Conservation (phyloP, 1,284 basidiomycete species). For the Phellopilus nigrolimitatus region DNA sequence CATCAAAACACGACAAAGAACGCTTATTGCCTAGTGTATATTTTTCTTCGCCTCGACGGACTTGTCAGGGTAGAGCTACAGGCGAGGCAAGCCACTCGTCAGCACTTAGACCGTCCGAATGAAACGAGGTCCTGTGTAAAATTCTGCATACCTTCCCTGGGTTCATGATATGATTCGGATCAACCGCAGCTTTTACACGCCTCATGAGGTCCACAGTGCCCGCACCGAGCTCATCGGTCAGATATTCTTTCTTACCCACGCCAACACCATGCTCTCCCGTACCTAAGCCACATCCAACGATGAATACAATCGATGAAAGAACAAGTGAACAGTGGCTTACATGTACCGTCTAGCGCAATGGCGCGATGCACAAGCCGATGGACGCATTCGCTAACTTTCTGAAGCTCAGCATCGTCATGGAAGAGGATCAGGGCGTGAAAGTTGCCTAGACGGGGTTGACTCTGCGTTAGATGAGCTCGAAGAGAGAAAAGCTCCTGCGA, state of each 20-base stretch:
- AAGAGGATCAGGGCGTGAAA: conserved; percentile 30
- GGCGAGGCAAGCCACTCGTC: too few species aligned
- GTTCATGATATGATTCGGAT: conserved; percentile 39
- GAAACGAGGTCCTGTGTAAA: too few species aligned
- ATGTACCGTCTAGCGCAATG: conserved; percentile 32
- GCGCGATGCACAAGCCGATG: conserved; percentile 33
- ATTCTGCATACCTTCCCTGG: conserved; percentile 36
- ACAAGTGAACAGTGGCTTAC: conserved; percentile 18
- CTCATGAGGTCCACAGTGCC: conserved; percentile 46
- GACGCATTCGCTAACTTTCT: conserved; percentile 28
- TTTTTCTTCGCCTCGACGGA: too few species aligned
- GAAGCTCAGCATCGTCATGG: conserved; percentile 29
- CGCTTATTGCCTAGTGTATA: too few species aligned
- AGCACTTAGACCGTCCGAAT: too few species aligned
- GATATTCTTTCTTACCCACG: conserved; percentile 38
- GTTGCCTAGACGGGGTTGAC: too few species aligned
- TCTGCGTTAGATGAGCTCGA: conserved; percentile 3
- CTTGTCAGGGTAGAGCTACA: too few species aligned
- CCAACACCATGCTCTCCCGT: conserved; percentile 43
- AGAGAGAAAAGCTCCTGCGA: conserved; percentile 32
- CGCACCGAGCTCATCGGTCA: conserved; percentile 37
- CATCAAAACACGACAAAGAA: too few species aligned
- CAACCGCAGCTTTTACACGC: conserved; percentile 37
- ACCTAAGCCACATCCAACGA: conserved; percentile 6
- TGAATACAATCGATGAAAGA: background rate